These are phyloP conservation scores for Daldinia loculata DNA, from an alignment of 495 filamentous ascomycete species.

Conservation along the genomic window DNA sequence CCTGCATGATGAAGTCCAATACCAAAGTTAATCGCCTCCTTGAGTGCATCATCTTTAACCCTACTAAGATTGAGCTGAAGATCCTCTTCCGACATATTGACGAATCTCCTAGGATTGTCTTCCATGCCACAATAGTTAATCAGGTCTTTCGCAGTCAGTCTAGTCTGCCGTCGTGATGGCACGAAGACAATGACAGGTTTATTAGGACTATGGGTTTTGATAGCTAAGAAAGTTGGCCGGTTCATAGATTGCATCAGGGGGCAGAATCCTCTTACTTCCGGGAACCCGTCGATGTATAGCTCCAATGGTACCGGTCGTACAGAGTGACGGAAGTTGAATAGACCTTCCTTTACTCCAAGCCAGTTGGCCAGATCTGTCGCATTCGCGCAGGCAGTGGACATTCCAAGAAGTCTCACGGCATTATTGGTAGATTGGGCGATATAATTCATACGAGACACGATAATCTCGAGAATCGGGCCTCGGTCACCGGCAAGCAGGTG, in stretches of 20 bases:
- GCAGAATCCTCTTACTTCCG: conserved; percentile 93
- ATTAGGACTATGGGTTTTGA: conserved; percentile 92
- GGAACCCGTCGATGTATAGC: conserved; percentile 97
- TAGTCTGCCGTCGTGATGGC: conserved; percentile 91
- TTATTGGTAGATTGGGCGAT: conserved; percentile 93
- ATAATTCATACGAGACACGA: conserved; percentile 99
- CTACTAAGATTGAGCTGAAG: conserved; percentile 80
- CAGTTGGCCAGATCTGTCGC: conserved; percentile 93
- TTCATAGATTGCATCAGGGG: conserved; percentile 99
- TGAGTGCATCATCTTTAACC: conserved; percentile 91
- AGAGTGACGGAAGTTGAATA: conserved; percentile 99
- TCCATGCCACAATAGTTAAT: conserved; percentile 99
- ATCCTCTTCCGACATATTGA: conserved; percentile 94
- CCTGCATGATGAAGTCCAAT: conserved; percentile 98
- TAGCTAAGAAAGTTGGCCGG: conserved; percentile 92
- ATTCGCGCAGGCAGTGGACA: conserved; percentile 98
- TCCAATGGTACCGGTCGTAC: conserved; percentile 95
- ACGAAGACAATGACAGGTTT: conserved; percentile 99
- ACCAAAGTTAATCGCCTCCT: conserved; percentile 92
- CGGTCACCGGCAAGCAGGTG: conserved; percentile 94
- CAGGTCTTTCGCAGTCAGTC: conserved; percentile 91
- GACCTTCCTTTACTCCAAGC: conserved; percentile 94
- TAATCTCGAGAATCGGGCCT: conserved; percentile 98
- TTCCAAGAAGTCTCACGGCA: conserved; percentile 88
- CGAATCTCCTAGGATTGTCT: conserved; percentile 92